Evolutionary conservation across 1,139 yeast species (phyloP).

Genomic region (Hansenula sp.): DNA sequence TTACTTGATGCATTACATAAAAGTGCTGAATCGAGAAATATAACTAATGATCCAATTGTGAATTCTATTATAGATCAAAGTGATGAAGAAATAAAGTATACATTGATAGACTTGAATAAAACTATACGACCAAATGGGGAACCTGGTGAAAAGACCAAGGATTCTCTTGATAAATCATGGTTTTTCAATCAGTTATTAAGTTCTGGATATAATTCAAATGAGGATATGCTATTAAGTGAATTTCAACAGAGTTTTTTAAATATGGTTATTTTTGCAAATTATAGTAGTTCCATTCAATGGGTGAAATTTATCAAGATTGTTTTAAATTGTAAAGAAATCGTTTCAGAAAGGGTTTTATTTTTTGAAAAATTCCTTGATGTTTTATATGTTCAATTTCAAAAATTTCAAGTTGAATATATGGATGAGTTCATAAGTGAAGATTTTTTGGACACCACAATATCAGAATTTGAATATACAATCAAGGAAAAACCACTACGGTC

Average conservation of each 20-base stretch:
- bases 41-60: constrained; percentile 24
- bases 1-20: constrained; percentile 26
- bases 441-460: constrained; percentile 12
- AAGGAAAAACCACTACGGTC: constrained; percentile 13
- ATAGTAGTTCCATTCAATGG: constrained; percentile 43
- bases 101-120: constrained; percentile 31
- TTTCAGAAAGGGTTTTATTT: constrained; percentile 11
- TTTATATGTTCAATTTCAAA: constrained; percentile 26
- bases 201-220: constrained; percentile 18
- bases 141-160: constrained; percentile 30
- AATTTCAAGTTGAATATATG: constrained; percentile 34
- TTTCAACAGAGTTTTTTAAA: constrained; percentile 34
- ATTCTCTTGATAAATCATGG: constrained; percentile 40
- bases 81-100: constrained; percentile 29
- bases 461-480: constrained; percentile 18
- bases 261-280: constrained; percentile 37
- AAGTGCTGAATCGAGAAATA: constrained; percentile 14
- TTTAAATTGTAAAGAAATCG: constrained; percentile 23
- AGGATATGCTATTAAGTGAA: constrained; percentile 32
- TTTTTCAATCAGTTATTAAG: constrained; percentile 30
- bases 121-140: constrained; percentile 30
- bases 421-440: constrained; percentile 25
- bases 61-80: constrained; percentile 28
- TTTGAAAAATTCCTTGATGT: constrained; percentile 24
- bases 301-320: constrained; percentile 32